Conservation (phyloP, 352 stramenopile genomes). For the Phytopythium litorale region DNA sequence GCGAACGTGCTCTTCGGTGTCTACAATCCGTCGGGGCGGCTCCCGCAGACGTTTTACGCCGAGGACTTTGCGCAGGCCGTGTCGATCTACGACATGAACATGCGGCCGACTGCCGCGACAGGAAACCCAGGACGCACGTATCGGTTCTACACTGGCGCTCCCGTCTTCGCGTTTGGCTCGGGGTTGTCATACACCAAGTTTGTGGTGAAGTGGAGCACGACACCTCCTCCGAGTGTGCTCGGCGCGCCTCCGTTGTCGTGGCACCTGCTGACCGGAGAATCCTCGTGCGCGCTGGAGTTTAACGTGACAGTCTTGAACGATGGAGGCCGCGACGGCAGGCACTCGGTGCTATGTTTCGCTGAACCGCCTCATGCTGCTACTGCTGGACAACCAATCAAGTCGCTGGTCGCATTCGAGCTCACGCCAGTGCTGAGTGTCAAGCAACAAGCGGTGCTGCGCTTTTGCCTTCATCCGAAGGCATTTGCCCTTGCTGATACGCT, state of each 20-base stretch:
- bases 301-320: constrained; percentile 43
- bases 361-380: constrained; percentile 22
- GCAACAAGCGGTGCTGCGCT: constrained; percentile 20
- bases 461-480: constrained; percentile 26
- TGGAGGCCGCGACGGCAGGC: constrained; percentile 32
- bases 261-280: constrained; percentile 4
- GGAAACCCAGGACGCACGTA: constrained; percentile 78
- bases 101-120: constrained; percentile 59
- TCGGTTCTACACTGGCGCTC: constrained; percentile 67
- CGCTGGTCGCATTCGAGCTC: constrained; percentile 51
- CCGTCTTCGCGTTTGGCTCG: constrained; percentile 72
- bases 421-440: constrained; percentile 28
- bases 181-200: constrained; percentile 83
- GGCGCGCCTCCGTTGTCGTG: constrained; percentile 9
- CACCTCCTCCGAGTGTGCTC: constrained; percentile 10
- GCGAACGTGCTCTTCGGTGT: constrained; percentile 74
- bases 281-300: constrained; percentile 17
- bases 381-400: constrained; percentile 36
- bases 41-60: constrained; percentile 74
- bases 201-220: constrained; percentile 27
- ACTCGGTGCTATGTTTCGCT: constrained; percentile 38
- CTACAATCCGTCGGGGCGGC: constrained; percentile 58
- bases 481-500: constrained; percentile 39
- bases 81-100: constrained; percentile 82
- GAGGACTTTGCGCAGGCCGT: constrained; percentile 40